Evolutionary conservation across 1,139 yeast species (phyloP).

Genomic region (Entelexis sorbosivorans): DNA sequence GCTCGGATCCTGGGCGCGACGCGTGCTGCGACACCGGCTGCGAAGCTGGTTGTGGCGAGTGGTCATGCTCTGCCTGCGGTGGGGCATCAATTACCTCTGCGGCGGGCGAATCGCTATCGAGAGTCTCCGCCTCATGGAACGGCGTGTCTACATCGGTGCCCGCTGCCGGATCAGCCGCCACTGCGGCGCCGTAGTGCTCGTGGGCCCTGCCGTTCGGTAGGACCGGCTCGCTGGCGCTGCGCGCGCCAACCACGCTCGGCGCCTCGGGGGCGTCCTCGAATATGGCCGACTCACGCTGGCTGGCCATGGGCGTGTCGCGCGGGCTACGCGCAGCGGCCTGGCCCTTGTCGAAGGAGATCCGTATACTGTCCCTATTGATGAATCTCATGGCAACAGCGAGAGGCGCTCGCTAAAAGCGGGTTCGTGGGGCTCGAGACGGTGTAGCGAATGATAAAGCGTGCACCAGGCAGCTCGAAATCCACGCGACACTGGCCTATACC

Average conservation of each 20-base stretch:
- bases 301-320: background rate
- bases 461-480: conserved; percentile 2
- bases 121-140: background rate
- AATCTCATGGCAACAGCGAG: background rate
- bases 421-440: background rate
- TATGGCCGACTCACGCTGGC: background rate
- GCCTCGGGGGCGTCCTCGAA: background rate
- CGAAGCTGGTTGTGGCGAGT: background rate
- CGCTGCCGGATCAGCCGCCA: background rate
- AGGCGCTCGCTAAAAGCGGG: background rate
- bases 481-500: background rate
- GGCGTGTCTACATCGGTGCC: background rate
- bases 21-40: background rate
- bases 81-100: background rate
- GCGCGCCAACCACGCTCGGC: background rate
- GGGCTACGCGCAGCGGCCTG: background rate
- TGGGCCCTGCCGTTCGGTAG: background rate
- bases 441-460: background rate
- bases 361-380: background rate
- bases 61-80: background rate
- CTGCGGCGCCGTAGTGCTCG: background rate
- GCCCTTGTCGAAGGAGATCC: background rate
- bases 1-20: background rate
- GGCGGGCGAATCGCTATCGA: background rate
- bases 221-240: conserved; percentile 1